Conservation (phyloP, 1,139 yeast genomes). For the Sugiyamaella castrensis region DNA sequence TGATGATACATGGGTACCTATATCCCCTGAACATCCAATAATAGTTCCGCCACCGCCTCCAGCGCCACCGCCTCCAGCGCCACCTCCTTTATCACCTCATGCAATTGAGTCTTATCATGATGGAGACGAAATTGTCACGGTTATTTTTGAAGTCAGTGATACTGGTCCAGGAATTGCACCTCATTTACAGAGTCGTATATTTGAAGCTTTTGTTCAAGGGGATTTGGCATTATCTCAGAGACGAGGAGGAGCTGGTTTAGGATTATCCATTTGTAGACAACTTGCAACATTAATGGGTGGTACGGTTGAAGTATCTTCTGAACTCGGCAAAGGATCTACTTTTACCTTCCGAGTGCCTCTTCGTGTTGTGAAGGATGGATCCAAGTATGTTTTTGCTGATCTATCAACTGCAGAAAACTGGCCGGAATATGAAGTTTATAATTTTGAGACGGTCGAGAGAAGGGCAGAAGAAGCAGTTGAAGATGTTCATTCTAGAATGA, state of each 20-base stretch:
- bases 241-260: slow-evolving; percentile 91
- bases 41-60: too few species aligned
- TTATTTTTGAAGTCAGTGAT: slow-evolving; percentile 53
- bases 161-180: slow-evolving; percentile 92
- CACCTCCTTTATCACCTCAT: neutral
- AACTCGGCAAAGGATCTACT: slow-evolving; percentile 74
- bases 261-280: slow-evolving; percentile 85
- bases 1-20: too few species aligned
- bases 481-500: slow-evolving; percentile 13
- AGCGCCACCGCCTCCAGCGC: too few species aligned
- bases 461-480: slow-evolving; percentile 17
- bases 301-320: slow-evolving; percentile 59
- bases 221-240: slow-evolving; percentile 85
- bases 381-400: slow-evolving; percentile 21
- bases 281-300: slow-evolving; percentile 87
- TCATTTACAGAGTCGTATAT: slow-evolving; percentile 73
- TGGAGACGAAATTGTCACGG: slow-evolving; percentile 19
- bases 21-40: too few species aligned
- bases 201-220: slow-evolving; percentile 93
- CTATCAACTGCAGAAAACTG: slow-evolving; percentile 19
- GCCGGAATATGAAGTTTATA: slow-evolving; percentile 22
- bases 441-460: slow-evolving; percentile 12
- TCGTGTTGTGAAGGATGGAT: slow-evolving; percentile 33
- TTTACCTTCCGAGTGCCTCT: slow-evolving; percentile 80
- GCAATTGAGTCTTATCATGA: neutral